phyloP scores from a whole-genome alignment of 352 stramenopile genomes.

The Globisporangium emineosum region DNA sequence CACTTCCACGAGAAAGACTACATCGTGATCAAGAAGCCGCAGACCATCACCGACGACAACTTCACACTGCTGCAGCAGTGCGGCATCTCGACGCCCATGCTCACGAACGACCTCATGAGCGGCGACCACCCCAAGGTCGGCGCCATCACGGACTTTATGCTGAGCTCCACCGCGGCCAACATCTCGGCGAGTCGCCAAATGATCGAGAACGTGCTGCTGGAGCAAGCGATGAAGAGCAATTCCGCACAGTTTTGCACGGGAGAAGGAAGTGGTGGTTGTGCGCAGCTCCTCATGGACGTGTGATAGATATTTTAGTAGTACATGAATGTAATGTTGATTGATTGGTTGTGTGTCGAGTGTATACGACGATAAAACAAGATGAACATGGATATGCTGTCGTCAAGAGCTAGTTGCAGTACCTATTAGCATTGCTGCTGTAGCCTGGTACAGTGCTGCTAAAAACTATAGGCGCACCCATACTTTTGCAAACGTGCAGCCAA shows the following conservation, averaged over 20 bases:
- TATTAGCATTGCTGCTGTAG: too few relatives aligned
- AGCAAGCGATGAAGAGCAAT: conserved; percentile 11
- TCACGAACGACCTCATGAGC: conserved; percentile 23
- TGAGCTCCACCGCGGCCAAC: conserved; percentile 32
- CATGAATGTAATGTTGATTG: neutral
- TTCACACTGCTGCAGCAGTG: conserved; percentile 49
- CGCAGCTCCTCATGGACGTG: neutral
- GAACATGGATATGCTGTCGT: neutral
- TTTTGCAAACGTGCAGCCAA: too few relatives aligned
- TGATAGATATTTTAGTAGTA: neutral
- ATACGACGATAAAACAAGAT: neutral
- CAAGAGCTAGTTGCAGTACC: too few relatives aligned
- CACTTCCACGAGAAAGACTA: conserved; percentile 52
- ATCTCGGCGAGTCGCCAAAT: conserved; percentile 36
- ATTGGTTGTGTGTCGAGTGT: neutral
- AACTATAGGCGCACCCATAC: too few relatives aligned
- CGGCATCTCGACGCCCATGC: conserved; percentile 41
- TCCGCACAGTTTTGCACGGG: neutral
- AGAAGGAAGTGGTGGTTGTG: neutral
- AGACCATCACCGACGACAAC: conserved; percentile 27
- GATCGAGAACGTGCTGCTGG: conserved; percentile 49
- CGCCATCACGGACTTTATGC: conserved; percentile 39
- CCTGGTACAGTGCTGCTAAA: too few relatives aligned
- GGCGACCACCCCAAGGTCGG: conserved; percentile 26
- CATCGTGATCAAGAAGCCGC: conserved; percentile 42